Base-by-base conservation (phyloP, 495 filamentous ascomycete genomes). In the Xylaria sp. region DNA sequence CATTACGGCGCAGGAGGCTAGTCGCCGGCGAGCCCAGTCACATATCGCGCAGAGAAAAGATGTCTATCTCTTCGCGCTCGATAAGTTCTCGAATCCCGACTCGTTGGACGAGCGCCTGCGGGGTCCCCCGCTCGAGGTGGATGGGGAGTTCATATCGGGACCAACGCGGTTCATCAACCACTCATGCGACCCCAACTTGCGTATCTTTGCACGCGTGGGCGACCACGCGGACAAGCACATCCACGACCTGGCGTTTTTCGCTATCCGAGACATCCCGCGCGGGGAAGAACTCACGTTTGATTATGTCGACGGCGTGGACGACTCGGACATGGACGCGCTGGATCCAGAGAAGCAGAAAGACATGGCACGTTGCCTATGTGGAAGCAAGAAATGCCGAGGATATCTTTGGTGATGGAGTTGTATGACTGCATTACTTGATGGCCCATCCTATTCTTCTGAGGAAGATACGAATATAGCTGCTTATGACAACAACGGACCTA, bases 181-280 rank as follows among this genome's bases (percentile, higher is more conserved):
- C 75, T 90, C 87, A 26, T 95, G 92, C 77, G 81, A 89, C 0
- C 82, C 90, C 0, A 90, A 97, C 74, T 90, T 93, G 80, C 87
- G 91, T 40, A 92, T 94, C 66, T 93, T 95, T 73, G 90, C 93
- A 0, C 92, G 96, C 0, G 93, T 93, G 9, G 90, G 89, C 21
- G 93, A 93, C 72, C 90, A 92, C 58, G 86, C 88, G 4, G 93
- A 97, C 70, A 85, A 88, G 35, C 84, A 87, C 17, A 83, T 97
- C 14, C 97, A 98, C 75, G 91, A 97, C 69, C 81, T 99, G 3
- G 95, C 93, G 0, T 90, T 98, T 71, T 99, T 99, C 72, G 92
- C 95, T 0, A 81, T 89, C 8, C 77, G 85, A 11, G 88, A 92
- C 43, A 93, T 99, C 35, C 81, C 84, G 0, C 84, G 88, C 2